Conservation (phyloP, 345 rosid genomes). For the Nasturtium officinale region DNA sequence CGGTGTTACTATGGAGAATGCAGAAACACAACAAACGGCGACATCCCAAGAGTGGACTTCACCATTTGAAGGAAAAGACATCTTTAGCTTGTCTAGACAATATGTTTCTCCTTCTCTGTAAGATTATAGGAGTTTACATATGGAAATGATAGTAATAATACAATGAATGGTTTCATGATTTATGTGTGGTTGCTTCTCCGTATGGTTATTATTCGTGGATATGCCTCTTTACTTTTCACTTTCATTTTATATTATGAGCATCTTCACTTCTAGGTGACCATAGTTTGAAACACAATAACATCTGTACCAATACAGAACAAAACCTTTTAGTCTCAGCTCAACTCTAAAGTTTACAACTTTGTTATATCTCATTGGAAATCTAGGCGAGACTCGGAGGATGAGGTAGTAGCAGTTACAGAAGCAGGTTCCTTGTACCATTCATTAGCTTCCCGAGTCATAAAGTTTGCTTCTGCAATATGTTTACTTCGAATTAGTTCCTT, state of each 20-base stretch:
- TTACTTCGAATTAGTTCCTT: constrained; percentile 3
- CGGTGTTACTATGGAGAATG: constrained; percentile 48
- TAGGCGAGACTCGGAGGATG: constrained; percentile 42
- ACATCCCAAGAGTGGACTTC: constrained; percentile 80
- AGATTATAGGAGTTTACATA: constrained; percentile 46
- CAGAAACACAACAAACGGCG: constrained; percentile 51
- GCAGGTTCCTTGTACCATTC: constrained; percentile 82
- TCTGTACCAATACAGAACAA: neutral
- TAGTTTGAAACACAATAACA: neutral
- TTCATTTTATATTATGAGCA: neutral
- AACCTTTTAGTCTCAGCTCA: neutral
- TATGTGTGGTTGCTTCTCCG: constrained; percentile 47
- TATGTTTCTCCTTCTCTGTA: constrained; percentile 80
- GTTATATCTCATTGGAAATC: constrained; percentile 34
- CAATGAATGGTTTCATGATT: constrained; percentile 52
- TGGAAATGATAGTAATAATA: constrained; percentile 45
- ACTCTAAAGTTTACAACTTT: neutral
- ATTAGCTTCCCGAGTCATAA: constrained; percentile 69
- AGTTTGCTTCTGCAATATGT: constrained; percentile 73
- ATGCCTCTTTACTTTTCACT: neutral
- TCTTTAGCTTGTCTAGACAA: constrained; percentile 87
- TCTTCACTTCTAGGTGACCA: neutral
- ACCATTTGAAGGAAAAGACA: constrained; percentile 86
- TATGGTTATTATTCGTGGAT: constrained; percentile 19
- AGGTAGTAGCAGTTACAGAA: constrained; percentile 45